Base-by-base conservation (phyloP, 495 filamentous ascomycete genomes). In the Aspergillus sclerotiicarbonarius region DNA sequence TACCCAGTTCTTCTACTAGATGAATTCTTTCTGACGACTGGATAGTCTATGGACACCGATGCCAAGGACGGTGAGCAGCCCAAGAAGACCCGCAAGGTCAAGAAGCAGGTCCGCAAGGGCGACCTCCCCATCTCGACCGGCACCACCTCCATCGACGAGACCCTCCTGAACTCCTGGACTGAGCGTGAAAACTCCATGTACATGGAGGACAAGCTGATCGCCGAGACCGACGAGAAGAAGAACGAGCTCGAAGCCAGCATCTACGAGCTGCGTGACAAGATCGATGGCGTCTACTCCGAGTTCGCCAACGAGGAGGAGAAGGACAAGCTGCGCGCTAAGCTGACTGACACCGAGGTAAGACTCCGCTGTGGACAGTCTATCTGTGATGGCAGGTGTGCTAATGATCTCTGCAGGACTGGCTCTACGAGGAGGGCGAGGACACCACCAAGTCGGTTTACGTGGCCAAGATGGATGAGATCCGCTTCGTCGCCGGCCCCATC, bases 101-200 rank as follows among this genome's bases (percentile, higher is more conserved):
- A 96, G 90, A 99, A 98, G 84, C 95, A 98, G 78, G 88, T 97
- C 56, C 91, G 95, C 72, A 98, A 96, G 82, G 94, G 94, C 62
- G 95, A 98, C 59, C 82, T 99, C 51, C 91, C 94, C 46, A 88
- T 99, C 62, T 84, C 88, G 50, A 77, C 87, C 59, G 91, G 85
- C 58, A 96, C 92, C 18, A 82, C 90, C 20, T 87, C 91, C 41
- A 79, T 96, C 51, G 91, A 96, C 53, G 70, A 82, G 51, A 55
- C 74, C 13, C 70, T 76, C 69, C 96, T 89, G 82, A 80, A 87
- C 53, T 67, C 74, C 46, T 76, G 81, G 61, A 73, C 81, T 33
- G 95, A 98, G 82, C 86, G 86, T 69, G 94, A 99, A 76, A 83
- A 84, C 56, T 63, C 85, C 59, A 96, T 99, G 94, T 82, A 91